Conservation (phyloP, 805 yeast species). For the Candida nanaspora region DNA sequence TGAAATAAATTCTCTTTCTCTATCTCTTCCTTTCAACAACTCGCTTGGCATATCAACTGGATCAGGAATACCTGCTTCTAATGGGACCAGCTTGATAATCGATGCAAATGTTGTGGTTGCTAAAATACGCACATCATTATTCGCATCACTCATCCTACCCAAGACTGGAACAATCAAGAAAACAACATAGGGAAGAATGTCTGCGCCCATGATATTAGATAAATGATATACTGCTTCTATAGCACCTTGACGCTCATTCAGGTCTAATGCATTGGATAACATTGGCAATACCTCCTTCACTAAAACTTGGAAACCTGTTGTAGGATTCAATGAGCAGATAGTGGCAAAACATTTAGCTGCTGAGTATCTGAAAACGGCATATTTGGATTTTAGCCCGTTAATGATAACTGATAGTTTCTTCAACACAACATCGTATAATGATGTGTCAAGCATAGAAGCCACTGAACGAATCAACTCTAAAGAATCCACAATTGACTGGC, state of each 20-base stretch:
- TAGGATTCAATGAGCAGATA: constrained; percentile 61
- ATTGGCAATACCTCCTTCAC: constrained; percentile 76
- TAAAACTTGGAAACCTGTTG: constrained; percentile 66
- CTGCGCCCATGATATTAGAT: constrained; percentile 77
- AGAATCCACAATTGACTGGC: constrained; percentile 81
- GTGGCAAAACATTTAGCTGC: constrained; percentile 86
- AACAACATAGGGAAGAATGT: constrained; percentile 88
- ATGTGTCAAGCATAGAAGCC: constrained; percentile 48
- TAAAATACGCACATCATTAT: constrained; percentile 76
- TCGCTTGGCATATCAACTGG: constrained; percentile 87
- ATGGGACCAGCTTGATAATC: constrained; percentile 88
- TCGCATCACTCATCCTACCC: constrained; percentile 97
- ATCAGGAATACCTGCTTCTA: constrained; percentile 96
- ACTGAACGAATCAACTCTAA: constrained; percentile 75
- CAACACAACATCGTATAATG: constrained; percentile 43
- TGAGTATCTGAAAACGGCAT: constrained; percentile 80
- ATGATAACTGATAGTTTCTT: constrained; percentile 46
- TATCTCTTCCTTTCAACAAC: constrained; percentile 79
- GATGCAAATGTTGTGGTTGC: constrained; percentile 97
- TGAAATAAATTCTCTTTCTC: constrained; percentile 87
- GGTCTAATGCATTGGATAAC: constrained; percentile 65
- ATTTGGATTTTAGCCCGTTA: constrained; percentile 54
- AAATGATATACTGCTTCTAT: constrained; percentile 87
- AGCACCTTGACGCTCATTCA: constrained; percentile 83
- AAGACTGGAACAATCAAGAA: constrained; percentile 92